Evolutionary conservation across 176 grass and related monocot genomes (phyloP).

Genomic region (Eremochloa ophiuroides): DNA sequence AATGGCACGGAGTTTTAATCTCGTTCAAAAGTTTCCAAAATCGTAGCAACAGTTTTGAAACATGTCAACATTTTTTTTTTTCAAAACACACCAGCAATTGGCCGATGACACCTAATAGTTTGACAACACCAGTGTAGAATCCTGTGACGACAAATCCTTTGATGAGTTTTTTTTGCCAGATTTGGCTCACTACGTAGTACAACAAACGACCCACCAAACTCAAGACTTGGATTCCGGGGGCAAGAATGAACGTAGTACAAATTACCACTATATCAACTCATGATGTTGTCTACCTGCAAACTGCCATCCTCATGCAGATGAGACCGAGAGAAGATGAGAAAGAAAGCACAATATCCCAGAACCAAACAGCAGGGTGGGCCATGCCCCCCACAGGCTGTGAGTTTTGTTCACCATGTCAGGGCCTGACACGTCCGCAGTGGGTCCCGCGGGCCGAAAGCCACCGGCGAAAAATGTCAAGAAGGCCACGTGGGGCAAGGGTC

Average conservation of each 20-base stretch:
- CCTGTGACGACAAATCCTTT: background rate
- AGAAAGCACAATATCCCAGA: background rate
- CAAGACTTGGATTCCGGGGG: background rate
- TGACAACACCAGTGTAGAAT: background rate
- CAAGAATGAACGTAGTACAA: background rate
- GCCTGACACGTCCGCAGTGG: slow-evolving; percentile 8
- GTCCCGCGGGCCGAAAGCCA: slow-evolving; percentile 25
- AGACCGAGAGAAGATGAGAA: background rate
- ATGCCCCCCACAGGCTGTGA: slow-evolving; percentile 6
- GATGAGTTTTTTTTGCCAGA: background rate
- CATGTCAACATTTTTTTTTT: background rate
- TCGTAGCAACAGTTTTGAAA: background rate
- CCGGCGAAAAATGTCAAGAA: background rate
- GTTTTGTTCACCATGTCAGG: background rate
- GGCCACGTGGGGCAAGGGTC: slow-evolving; percentile 32
- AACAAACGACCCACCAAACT: no score
- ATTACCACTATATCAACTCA: background rate
- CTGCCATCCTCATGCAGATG: slow-evolving; percentile 6
- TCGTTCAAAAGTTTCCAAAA: background rate
- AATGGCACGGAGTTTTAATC: background rate
- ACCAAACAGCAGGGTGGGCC: background rate
- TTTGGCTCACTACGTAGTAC: background rate
- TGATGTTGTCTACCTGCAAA: slow-evolving; percentile 1
- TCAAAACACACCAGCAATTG: background rate
- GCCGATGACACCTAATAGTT: background rate